A percentile compares a stretch with the other conserved stretches of the same genome.
phyloP scores from a whole-genome alignment of 169 alveolate genomes.

The Eimeria zaria region DNA sequence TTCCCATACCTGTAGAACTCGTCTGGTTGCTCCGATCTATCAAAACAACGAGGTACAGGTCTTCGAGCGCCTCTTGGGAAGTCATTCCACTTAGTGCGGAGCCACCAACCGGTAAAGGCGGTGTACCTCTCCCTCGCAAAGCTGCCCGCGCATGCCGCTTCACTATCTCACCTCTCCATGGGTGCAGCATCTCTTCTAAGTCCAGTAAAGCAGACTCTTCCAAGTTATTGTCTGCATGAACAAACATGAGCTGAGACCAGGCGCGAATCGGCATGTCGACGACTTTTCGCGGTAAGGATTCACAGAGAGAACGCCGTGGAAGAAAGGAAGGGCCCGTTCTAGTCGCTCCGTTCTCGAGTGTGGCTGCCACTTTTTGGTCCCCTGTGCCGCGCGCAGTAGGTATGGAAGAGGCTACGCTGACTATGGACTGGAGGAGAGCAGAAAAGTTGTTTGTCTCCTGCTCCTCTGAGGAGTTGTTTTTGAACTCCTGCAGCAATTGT shows the following conservation, averaged over 20 bases:
- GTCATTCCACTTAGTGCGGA: conserved; percentile 35
- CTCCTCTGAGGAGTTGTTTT: background rate
- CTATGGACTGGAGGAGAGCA: conserved; percentile 12
- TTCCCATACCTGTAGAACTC: conserved; percentile 59
- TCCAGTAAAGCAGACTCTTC: conserved; percentile 88
- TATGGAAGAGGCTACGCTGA: conserved; percentile 14
- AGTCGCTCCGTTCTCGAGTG: background rate
- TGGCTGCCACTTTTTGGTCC: conserved; percentile 3
- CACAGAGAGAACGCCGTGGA: conserved; percentile 70
- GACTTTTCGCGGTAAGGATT: conserved; percentile 15
- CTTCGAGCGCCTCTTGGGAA: conserved; percentile 82
- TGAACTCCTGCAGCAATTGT: background rate
- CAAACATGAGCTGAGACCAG: conserved; percentile 87
- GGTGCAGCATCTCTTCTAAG: conserved; percentile 87
- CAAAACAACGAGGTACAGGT: conserved; percentile 87
- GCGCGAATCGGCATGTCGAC: conserved; percentile 68
- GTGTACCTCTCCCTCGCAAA: conserved; percentile 67
- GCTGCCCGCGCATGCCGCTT: conserved; percentile 55
- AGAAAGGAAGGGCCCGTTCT: conserved; percentile 46
- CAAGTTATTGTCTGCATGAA: conserved; percentile 90
- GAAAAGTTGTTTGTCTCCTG: background rate
- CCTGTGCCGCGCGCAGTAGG: background rate
- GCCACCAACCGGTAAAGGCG: conserved; percentile 53
- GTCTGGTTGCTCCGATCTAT: conserved; percentile 85
- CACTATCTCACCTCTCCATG: conserved; percentile 80